Base-by-base conservation (phyloP, 345 rosid species). In the Trapa bicornis region DNA sequence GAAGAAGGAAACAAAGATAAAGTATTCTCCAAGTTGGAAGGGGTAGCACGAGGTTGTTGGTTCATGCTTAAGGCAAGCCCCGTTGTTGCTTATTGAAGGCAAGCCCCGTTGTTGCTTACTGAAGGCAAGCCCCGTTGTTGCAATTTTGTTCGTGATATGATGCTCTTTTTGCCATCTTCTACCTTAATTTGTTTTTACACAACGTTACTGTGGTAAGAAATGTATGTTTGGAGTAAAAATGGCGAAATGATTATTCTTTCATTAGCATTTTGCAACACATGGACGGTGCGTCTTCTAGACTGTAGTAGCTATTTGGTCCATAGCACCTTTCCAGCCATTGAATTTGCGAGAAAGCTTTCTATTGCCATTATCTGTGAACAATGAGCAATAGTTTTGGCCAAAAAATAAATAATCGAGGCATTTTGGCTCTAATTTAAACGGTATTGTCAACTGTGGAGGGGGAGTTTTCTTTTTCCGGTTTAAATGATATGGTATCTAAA, bases 121-220 rank as follows among this genome's bases (percentile, higher is more conserved):
- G 29, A 22, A 22, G 29, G 63, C 80, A 76, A 82, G 78, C 70
- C 77, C 73, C 29, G 29, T 74, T 64, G 67, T 78, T 37, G 79
- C 88, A 83, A 78, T 85, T 87, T 87, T 87, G 89, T 65, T 83
- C 81, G 42, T 7, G 65, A 66, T 65, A 74, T 70, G n/a, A 37
- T 4, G 4, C 22, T 41, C n/a, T 7, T 64, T 38, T 17, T 7
- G 43, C 29, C 29, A 22, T 22, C 29, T 22, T 22, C 29, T 22
- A 22, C 0, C 29, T 22, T 22, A 22, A 22, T 22, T 22, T 64
- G 11, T 64, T 76, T 68, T n/a, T 22, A 22, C 29, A 22, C 29
- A 22, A 22, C 35, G 11, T 17, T n/a, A 5, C 9, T 54, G 35
- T 29, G n/a, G 29, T 54, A 54, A n/a, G 60, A 54, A 17, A 5